Evolutionary conservation across 1,284 basidiomycete genomes (phyloP).

Genomic region (Puccinia coronata): DNA sequence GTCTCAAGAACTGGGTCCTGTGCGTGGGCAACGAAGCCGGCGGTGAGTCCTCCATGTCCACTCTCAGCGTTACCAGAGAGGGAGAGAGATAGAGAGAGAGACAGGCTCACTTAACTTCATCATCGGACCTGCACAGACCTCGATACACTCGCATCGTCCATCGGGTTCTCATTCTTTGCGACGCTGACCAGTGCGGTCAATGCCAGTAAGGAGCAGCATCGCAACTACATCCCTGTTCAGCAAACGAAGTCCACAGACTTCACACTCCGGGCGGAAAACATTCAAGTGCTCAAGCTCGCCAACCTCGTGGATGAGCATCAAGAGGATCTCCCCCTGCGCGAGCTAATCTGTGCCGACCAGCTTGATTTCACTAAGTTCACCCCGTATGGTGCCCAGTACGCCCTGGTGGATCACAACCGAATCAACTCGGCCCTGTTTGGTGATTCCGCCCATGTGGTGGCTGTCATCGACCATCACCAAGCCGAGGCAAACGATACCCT

Average conservation of each 20-base stretch:
- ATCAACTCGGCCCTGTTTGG: constrained; percentile 65
- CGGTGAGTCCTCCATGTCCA: constrained; percentile 19
- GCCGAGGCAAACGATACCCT: constrained; percentile 71
- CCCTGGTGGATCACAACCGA: constrained; percentile 85
- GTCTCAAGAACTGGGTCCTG: constrained; percentile 37
- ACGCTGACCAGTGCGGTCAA: constrained; percentile 7
- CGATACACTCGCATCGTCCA: constrained; percentile 78
- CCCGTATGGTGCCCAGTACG: constrained; percentile 66
- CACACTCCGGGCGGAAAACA: constrained; percentile 80
- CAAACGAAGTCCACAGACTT: constrained; percentile 73
- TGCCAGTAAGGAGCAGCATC: constrained; percentile 53
- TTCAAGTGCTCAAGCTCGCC: constrained; percentile 65
- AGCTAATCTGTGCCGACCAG: constrained; percentile 65
- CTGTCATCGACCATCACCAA: constrained; percentile 89
- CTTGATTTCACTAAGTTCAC: constrained; percentile 61
- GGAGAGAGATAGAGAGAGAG: too few relatives aligned
- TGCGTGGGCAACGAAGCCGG: constrained; percentile 49
- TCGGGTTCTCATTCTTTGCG: constrained; percentile 74
- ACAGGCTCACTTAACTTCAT: too few relatives aligned
- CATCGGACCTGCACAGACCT: constrained; percentile 67
- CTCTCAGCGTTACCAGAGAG: too few relatives aligned
- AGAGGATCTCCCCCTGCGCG: constrained; percentile 53
- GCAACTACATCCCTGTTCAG: constrained; percentile 66
- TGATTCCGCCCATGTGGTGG: constrained; percentile 66
- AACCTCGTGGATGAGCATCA: constrained; percentile 62